Base-by-base conservation (phyloP, 257 asterid species). In the Haberlea rhodopensis region DNA sequence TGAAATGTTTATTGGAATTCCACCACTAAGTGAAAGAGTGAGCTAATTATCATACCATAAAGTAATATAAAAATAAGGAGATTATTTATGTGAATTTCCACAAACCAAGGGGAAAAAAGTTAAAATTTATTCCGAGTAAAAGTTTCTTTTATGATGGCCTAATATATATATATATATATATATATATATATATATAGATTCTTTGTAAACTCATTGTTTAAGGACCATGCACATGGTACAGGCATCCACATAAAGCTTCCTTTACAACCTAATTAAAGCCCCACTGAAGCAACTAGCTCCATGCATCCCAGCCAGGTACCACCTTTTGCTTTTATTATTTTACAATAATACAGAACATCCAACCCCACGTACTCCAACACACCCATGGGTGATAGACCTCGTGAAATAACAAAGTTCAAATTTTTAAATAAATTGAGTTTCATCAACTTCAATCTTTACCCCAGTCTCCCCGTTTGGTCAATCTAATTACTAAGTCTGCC, bases 211-310 rank as follows among this genome's bases (percentile, higher is more conserved):
- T 26, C 27, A 53, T 26, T 58, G 62, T 52, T 59, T 37, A 32
- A 69, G 53, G 69, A 69, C 52, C 57, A 67, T 69, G 65, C 29
- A 69, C 74, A 27, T 32, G 65, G 19, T 18, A 27, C 68, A 53
- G 31, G 34, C 68, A 18, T 26, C 59, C 54, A 63, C 75, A 73
- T 62, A 56, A 61, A 40, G 62, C 51, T 28, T 49, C 25, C 61
- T 68, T 68, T 68, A 28, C 60, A 58, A 19, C 45, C 55, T 21
- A 43, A 43, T 11, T 3, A 37, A 37, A 37, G 48, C 48, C 48
- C 48, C 48, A 37, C 48, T 5, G 34, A 59, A 40, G 8, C 8
- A 65, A 24, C 37, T 19, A 26, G 25, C 26, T n/a, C 32, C 34
- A 18, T 48, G 13, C 20, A 6, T 15, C 23, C 46, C 20, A 45